A percentile compares a stretch with the other conserved stretches of the same genome.
These are phyloP conservation scores for Arctium minus DNA, from an alignment of 129 eudicot species.

Conservation along the genomic window DNA sequence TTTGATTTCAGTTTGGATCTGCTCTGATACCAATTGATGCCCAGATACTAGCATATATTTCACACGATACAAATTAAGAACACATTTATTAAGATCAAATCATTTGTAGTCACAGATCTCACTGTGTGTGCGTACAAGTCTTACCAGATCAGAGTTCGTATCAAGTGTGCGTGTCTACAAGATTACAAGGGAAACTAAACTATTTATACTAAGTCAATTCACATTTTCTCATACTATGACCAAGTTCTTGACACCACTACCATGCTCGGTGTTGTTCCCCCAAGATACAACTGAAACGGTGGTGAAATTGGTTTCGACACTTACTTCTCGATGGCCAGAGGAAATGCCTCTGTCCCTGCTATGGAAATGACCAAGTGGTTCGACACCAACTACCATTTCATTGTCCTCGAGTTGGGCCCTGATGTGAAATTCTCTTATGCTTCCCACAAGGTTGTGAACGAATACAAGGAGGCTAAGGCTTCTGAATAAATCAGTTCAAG, in stretches of 20 bases:
- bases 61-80: too few relatives aligned
- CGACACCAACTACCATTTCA: conserved; percentile 99
- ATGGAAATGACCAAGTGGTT: conserved; percentile 99
- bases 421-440: conserved; percentile 85
- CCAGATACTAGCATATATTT: too few relatives aligned
- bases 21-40: too few relatives aligned
- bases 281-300: conserved; percentile 88
- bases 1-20: too few relatives aligned
- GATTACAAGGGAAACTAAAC: too few relatives aligned
- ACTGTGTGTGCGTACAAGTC: too few relatives aligned
- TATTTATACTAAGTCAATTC: too few relatives aligned
- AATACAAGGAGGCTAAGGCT: conserved; percentile 99
- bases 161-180: too few relatives aligned
- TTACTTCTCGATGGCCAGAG: conserved; percentile 99
- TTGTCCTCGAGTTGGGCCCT: conserved; percentile 99
- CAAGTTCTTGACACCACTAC: conserved; percentile 96
- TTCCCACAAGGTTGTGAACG: conserved; percentile 97
- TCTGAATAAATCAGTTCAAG: too few relatives aligned
- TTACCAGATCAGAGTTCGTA: too few relatives aligned
- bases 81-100: too few relatives aligned
- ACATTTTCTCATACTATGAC: conserved; percentile 91
- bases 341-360: conserved; percentile 99
- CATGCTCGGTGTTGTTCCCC: conserved; percentile 95
- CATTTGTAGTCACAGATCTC: too few relatives aligned
- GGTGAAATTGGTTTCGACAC: conserved; percentile 95